These are phyloP conservation scores for Backusella circina DNA, from an alignment of 192 early-diverging fungal genomes.

Conservation along the genomic window DNA sequence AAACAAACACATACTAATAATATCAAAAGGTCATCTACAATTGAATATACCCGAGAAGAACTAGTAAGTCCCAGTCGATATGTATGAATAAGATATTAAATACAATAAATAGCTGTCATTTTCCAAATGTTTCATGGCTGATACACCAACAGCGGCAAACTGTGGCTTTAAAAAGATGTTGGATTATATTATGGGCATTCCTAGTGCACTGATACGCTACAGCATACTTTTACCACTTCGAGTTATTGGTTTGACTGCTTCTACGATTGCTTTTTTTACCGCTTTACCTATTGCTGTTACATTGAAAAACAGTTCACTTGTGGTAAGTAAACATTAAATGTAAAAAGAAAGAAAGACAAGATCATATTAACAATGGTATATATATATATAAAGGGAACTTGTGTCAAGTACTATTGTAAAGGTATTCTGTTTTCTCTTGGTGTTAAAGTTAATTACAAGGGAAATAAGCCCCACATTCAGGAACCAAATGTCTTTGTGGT, in stretches of 20 bases:
- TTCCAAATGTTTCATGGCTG: constrained; percentile 14
- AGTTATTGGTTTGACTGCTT: neutral
- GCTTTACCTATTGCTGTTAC: constrained; percentile 13
- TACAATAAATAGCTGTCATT: neutral
- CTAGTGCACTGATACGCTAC: constrained; percentile 21
- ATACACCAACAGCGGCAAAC: neutral
- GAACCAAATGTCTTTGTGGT: constrained; percentile 30
- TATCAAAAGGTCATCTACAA: neutral
- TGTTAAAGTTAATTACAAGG: constrained; percentile 5
- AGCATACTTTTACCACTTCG: constrained; percentile 17
- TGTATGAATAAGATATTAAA: neutral
- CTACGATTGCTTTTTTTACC: constrained; percentile 20
- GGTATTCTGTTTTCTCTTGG: constrained; percentile 22
- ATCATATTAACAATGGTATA: neutral
- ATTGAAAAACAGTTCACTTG: constrained; percentile 16
- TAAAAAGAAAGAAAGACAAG: neutral
- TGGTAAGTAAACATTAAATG: constrained; percentile 3
- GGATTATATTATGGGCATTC: neutral
- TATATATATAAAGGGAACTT: constrained; percentile 4
- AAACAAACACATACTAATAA: neutral
- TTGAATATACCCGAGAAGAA: constrained; percentile 17
- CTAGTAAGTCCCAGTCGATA: neutral
- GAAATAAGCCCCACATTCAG: constrained; percentile 7
- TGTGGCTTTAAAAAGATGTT: neutral
- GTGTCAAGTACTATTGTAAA: constrained; percentile 24